Evolutionary conservation across 257 asterid genomes (phyloP).

Genomic region (Cruciata laevipes): DNA sequence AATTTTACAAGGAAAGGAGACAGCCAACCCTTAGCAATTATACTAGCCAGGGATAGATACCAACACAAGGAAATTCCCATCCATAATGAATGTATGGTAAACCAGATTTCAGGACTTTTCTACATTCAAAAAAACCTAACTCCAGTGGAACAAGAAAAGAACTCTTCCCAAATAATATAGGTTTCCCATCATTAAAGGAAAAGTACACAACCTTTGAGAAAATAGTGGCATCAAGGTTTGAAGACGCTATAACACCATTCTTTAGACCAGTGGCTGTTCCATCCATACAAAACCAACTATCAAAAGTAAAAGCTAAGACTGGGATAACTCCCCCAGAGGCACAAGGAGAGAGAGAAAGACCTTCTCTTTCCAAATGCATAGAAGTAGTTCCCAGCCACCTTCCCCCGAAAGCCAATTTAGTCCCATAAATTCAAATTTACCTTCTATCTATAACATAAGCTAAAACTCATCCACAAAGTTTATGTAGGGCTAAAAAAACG

Average conservation of each 20-base stretch:
- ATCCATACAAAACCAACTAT: neutral
- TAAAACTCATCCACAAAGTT: neutral
- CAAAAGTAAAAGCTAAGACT: neutral
- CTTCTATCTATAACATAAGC: neutral
- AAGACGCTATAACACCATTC: neutral
- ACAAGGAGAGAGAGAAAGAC: neutral
- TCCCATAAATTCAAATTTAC: neutral
- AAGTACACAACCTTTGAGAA: neutral
- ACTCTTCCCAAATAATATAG: neutral
- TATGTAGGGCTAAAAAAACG: neutral
- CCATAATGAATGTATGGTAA: neutral
- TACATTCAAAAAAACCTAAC: neutral
- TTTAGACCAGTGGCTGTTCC: neutral
- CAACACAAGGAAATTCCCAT: neutral
- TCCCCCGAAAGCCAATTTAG: neutral
- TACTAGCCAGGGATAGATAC: neutral
- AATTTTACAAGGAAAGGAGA: neutral
- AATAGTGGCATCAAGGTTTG: neutral
- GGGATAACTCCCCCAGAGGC: neutral
- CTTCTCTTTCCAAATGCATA: neutral
- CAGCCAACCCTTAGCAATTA: neutral
- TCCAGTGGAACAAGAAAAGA: neutral
- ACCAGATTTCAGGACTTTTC: neutral
- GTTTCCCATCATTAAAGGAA: neutral
- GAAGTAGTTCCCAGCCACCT: neutral